Percentiles rank a stretch among this genome's conserved stretches.
phyloP scores from a whole-genome alignment of 148 eudicot species.

The Polygonum aviculare region DNA sequence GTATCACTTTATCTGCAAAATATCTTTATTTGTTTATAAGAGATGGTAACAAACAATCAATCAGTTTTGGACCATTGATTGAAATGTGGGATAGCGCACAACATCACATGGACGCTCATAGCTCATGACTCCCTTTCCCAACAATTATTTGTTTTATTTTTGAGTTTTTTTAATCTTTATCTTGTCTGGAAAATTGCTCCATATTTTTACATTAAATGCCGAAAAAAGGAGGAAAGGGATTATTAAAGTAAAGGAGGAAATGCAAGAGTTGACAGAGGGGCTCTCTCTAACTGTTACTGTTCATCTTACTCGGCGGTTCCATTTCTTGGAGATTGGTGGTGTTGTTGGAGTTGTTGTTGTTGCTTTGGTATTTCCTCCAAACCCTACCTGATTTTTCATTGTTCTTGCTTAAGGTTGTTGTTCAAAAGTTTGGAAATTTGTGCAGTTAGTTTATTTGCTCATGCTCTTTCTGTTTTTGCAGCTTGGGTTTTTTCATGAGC shows the following conservation, averaged over 20 bases:
- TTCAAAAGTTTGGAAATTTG: neutral
- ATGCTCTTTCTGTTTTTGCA: constrained; percentile 30
- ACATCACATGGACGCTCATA: constrained; percentile 7
- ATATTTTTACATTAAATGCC: constrained; percentile 4
- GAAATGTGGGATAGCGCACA: constrained; percentile 8
- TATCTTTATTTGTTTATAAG: neutral
- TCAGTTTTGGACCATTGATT: constrained; percentile 4
- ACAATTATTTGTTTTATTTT: neutral
- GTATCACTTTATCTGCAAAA: neutral
- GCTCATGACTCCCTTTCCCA: constrained; percentile 8
- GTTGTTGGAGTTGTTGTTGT: constrained; percentile 22
- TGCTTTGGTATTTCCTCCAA: constrained; percentile 17
- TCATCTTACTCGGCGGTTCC: constrained; percentile 28
- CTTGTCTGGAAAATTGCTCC: neutral
- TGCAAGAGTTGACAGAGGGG: constrained; percentile 4
- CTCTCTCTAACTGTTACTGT: constrained; percentile 38
- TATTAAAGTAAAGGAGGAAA: neutral
- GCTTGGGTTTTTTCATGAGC: constrained; percentile 21
- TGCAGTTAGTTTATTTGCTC: constrained; percentile 18
- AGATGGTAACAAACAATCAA: neutral
- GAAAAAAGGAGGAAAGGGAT: constrained; percentile 1
- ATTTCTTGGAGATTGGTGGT: constrained; percentile 34
- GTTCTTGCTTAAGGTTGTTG: constrained; percentile 16
- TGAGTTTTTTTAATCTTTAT: neutral
- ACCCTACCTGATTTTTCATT: constrained; percentile 19